phyloP scores from a whole-genome alignment of 164 flowering plant genomes.

The Kingdonia uniflora region DNA sequence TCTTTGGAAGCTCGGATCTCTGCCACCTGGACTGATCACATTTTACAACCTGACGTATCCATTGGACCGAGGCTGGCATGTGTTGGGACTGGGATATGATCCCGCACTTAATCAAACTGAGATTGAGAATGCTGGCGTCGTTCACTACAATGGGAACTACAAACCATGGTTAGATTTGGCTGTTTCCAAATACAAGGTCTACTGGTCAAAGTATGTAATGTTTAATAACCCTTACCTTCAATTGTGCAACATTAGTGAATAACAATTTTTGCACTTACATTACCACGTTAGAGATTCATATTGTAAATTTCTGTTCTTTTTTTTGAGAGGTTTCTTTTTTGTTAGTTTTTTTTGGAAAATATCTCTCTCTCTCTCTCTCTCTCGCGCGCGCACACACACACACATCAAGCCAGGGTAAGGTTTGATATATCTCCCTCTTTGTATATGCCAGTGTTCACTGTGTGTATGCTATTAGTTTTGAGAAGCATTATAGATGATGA shows the following conservation, averaged over 20 bases:
- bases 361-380: too few relatives aligned
- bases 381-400: too few relatives aligned
- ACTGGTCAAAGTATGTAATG: constrained; percentile 78
- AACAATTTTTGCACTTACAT: too few relatives aligned
- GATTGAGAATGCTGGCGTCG: constrained; percentile 77
- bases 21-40: constrained; percentile 95
- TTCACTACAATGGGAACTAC: constrained; percentile 94
- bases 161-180: constrained; percentile 98
- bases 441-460: too few relatives aligned
- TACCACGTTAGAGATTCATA: too few relatives aligned
- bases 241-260: constrained; percentile 38
- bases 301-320: too few relatives aligned
- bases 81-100: constrained; percentile 91
- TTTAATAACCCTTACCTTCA: constrained; percentile 64
- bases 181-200: constrained; percentile 63
- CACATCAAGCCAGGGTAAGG: too few relatives aligned
- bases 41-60: constrained; percentile 90
- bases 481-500: not conserved
- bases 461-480: not conserved
- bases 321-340: too few relatives aligned
- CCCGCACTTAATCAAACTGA: constrained; percentile 86
- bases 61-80: constrained; percentile 85
- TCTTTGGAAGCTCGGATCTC: constrained; percentile 91
- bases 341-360: too few relatives aligned
- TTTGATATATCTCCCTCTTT: too few relatives aligned